Percentiles rank a stretch among this genome's conserved stretches.
Conservation (phyloP, 306 rosid genomes). For the Cucumis cinereus region DNA sequence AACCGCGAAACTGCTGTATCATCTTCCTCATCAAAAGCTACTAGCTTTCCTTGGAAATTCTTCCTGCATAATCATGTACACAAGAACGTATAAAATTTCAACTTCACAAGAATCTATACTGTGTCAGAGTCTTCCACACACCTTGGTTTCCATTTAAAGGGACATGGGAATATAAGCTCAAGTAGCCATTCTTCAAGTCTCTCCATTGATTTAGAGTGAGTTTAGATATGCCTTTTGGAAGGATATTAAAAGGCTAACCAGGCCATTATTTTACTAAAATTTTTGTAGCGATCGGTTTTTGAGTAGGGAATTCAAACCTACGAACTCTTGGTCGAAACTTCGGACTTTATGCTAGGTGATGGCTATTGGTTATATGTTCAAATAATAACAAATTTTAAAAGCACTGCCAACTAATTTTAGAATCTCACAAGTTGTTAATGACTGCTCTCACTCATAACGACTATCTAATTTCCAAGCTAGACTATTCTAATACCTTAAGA, state of each 20-base stretch:
- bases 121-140: not conserved
- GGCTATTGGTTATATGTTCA: too few species aligned
- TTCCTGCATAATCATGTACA: conserved; percentile 41
- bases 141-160: not conserved
- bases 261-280: too few species aligned
- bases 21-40: conserved; percentile 54
- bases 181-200: not conserved
- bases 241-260: not conserved
- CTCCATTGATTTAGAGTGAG: not conserved
- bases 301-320: too few species aligned
- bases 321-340: too few species aligned
- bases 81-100: not conserved
- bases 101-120: not conserved
- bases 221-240: not conserved
- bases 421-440: too few species aligned
- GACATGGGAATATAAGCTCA: not conserved
- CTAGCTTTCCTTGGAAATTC: conserved; percentile 31
- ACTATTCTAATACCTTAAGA: not conserved
- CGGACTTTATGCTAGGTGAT: too few species aligned
- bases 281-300: too few species aligned
- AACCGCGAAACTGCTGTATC: conserved; percentile 42
- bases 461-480: not conserved
- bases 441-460: not conserved
- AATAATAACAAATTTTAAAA: too few species aligned
- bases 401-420: too few species aligned